Evolutionary conservation across 805 yeast species (phyloP), one percentile per base, ranked within the genome.

Genomic region (Clavispora vitiphila): DNA sequence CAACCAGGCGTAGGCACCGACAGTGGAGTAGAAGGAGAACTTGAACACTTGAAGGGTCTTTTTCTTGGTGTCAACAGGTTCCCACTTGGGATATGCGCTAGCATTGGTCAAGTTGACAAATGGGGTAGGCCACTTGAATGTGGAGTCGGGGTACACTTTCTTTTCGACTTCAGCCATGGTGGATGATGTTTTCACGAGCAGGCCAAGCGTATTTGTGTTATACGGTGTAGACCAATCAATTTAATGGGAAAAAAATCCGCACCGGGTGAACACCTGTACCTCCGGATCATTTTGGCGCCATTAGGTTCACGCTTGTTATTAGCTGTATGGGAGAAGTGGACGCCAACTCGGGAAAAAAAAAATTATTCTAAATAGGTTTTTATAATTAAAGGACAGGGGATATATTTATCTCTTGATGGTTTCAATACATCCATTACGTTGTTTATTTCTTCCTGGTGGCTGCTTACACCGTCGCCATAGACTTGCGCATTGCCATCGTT

Each of bases 41-140:
- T 58, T 65, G 41, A 74, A 72, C 21, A 79, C 71, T 38, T 68
- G 70, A 35, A 69, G 56, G 10, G 83, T 71, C 49, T 66, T 71
- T 40, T 65, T 70, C 47, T 71, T 64, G 12, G 86, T 78, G 56
- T 80, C 79, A 24, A 80, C 69, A 25, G 84, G 82, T 44, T 59
- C 60, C 69, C 72, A 81, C 31, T 64, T 49, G 15, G 78, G 73
- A 50, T 74, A 73, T 1, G 70, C 73, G 37, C 56, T 50, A 34
- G 69, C 63, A 40, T 60, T 62, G 45, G 59, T 44, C 46, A 67
- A 46, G 56, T 65, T 69, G 39, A 60, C 69, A 47, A 70, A 67
- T 18, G 74, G 71, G 37, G 62, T 58, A 22, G 74, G 74, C 58
- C 61, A 63, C 47, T 67, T 68, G 57, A 58, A 55, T 16, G 68